phyloP scores from a whole-genome alignment of 1,284 basidiomycete genomes.

The Ustilago shanxiensis region DNA sequence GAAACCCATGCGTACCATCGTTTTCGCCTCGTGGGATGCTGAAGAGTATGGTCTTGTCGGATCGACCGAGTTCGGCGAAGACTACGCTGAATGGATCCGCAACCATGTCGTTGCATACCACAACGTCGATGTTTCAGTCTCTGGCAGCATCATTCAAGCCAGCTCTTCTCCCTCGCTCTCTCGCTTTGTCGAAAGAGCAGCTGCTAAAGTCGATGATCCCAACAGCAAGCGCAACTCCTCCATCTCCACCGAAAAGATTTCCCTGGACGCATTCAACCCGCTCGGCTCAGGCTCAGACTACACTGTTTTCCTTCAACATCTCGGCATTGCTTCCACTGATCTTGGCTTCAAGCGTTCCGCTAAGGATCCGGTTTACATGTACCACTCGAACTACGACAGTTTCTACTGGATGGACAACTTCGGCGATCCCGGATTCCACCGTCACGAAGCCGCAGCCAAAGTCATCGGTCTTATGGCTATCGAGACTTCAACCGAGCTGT shows the following conservation, averaged over 20 bases:
- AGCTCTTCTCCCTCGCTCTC: constrained; percentile 82
- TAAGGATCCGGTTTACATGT: constrained; percentile 71
- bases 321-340: constrained; percentile 71
- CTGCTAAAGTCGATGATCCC: constrained; percentile 74
- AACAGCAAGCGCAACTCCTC: constrained; percentile 12
- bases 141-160: constrained; percentile 77
- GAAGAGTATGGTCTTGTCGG: constrained; percentile 93
- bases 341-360: constrained; percentile 65
- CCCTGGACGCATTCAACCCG: constrained; percentile 37
- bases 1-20: constrained; percentile 87
- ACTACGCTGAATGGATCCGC: constrained; percentile 84
- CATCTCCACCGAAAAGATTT: constrained; percentile 20
- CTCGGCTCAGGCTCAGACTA: constrained; percentile 76
- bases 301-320: constrained; percentile 78
- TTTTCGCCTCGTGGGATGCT: constrained; percentile 92
- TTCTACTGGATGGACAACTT: constrained; percentile 81
- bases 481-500: constrained; percentile 76
- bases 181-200: constrained; percentile 78
- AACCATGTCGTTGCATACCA: constrained; percentile 86
- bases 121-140: constrained; percentile 81
- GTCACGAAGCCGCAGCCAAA: constrained; percentile 79
- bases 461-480: constrained; percentile 73
- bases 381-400: constrained; percentile 80
- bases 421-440: constrained; percentile 81
- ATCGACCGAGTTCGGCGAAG: constrained; percentile 88